Base-by-base conservation (phyloP, 2,329 filamentous ascomycete species). In the Aspergillus sp. region DNA sequence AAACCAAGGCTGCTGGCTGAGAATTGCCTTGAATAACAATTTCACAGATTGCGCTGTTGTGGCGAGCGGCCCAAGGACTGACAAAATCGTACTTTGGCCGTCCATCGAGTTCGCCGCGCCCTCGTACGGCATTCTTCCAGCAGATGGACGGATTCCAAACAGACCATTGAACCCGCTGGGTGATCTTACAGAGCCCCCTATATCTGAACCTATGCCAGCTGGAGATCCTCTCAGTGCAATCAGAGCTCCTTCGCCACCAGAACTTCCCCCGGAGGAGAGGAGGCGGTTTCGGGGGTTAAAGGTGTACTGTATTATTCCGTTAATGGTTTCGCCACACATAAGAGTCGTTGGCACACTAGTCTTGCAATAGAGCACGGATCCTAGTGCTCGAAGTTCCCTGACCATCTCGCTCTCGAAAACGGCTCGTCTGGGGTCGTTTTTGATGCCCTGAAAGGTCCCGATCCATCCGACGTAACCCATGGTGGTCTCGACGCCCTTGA, bases 391-490 rank as follows among this genome's bases (percentile, higher is more conserved):
- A 10, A 83, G 63, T 51, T 79, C 75, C 26, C 61, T 65, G 3
- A 82, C 78, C 56, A 83, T 73, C 49, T 82, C 74, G 38, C 77
- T 81, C 62, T 85, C 72, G 50, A 74, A 74, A 34, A 70, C 54
- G 3, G 60, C 59, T 79, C 75, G 6, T 8, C 33, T 11, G 68
- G 76, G 29, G 68, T 73, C 46, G 67, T 76, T 76, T 13, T 5
- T n/a, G 8, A 13, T 35, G 12, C 12, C 33, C 26, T 35, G 11
- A 3, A 35, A 35, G 4, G 33, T 35, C 9, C 33, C 33, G n/a
- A 84, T 76, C 74, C 80, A 82, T n/a, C 81, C 79, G 26, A 83
- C 70, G 54, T 83, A 85, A 9, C 80, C 81, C 71, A 84, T 84
- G 58, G 65, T 81, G 60, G 49, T 78, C 46, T 79, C 75, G 3